Base-by-base conservation (phyloP, 2,329 filamentous ascomycete genomes). In the Claviceps lovelessii region DNA sequence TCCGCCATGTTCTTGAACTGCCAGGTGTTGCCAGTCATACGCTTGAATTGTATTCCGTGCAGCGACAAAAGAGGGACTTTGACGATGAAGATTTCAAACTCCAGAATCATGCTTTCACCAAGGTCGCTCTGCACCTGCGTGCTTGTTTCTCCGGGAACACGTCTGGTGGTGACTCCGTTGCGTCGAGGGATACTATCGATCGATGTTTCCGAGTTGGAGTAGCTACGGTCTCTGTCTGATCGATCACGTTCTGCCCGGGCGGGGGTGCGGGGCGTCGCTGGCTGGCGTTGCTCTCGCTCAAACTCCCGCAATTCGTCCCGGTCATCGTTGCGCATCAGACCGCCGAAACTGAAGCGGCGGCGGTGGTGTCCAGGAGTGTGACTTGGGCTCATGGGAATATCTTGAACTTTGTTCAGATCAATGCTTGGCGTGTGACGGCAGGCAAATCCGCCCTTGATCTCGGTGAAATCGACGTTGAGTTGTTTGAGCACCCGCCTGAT, bases 1-100 rank as follows among this genome's bases (percentile, higher is more conserved):
- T 95, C 90, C 41, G 93, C 93, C 90, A 97, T 94, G 65, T 88
- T 91, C 75, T 96, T 95, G 73, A 95, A 98, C 70, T 96, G 90
- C 90, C 91, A 97, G 56, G 93, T 97, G 57, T 94, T 91, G 41
- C 93, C 91, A 55, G 88, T 82, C 61, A 97, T 85, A 67, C 93
- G 90, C 77, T 98, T 98, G 75, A 98, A 98, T 68, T 97, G 93
- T 58, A 98, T 90, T 51, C 93, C 93, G 65, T 98, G 91, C 55
- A 98, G 73, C 46, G 86, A 90, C 57, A 98, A 82, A 52, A 98
- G 74, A 13, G 93, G 93, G 31, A 98, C 90, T 72, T 98, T 98
- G 67, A 98, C 93, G 61, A 98, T 93, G 61, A 96, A 84, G 59
- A 97, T 95, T 67, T 98, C 93, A 65, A 97, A 98, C 59, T 88